These are phyloP conservation scores for Haplosporangium sp. DNA, from an alignment of 371 early-diverging fungal genomes.

Conservation along the genomic window DNA sequence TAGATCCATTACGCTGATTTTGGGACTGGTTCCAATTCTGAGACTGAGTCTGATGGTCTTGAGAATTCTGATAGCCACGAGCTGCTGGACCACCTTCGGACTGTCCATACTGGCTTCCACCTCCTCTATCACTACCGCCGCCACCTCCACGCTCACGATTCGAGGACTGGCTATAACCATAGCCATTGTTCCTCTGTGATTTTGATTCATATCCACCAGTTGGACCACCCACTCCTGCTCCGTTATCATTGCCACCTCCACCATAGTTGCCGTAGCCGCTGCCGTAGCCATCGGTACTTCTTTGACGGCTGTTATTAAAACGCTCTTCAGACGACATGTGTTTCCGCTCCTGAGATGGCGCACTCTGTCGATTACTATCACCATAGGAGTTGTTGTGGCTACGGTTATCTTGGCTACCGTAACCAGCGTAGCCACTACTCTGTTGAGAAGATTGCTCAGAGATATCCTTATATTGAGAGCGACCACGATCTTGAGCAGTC, in stretches of 20 bases:
- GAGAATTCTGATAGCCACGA: not conserved
- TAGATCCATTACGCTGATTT: constrained; percentile 9
- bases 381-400: not conserved
- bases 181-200: not conserved
- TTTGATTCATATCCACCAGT: not conserved
- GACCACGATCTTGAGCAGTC: not conserved
- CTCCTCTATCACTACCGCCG: constrained; percentile 1
- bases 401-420: not conserved
- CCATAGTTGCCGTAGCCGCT: not conserved
- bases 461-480: not conserved
- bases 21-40: too few relatives aligned
- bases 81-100: constrained; percentile 1
- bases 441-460: not conserved
- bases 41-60: too few relatives aligned
- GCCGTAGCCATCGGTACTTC: not conserved
- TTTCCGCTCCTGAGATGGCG: constrained; percentile 8
- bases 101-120: not conserved
- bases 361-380: not conserved
- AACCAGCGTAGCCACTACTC: not conserved
- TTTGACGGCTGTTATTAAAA: not conserved
- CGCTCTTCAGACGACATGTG: constrained; percentile 11
- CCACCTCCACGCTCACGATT: not conserved
- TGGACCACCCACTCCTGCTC: not conserved
- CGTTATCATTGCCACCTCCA: not conserved
- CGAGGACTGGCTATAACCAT: not conserved